A percentile compares a stretch with the other conserved stretches of the same genome.
These are phyloP conservation scores for Venturia nashicola DNA, from an alignment of 2,329 filamentous ascomycete genomes.

Conservation along the genomic window DNA sequence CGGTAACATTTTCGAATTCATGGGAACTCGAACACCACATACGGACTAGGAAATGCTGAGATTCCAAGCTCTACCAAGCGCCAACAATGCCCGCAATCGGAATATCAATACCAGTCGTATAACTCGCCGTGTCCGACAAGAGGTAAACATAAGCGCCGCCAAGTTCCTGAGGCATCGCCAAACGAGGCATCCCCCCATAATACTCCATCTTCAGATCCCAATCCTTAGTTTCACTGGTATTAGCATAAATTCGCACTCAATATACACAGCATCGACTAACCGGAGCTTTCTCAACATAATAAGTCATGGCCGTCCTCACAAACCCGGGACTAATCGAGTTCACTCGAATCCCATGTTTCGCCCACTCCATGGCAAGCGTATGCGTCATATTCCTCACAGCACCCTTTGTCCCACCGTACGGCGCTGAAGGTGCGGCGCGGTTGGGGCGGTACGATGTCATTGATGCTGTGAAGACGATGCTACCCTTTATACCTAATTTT, in stretches of 20 bases:
- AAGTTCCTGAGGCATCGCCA: slow-evolving; percentile 42
- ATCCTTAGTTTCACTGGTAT: neutral
- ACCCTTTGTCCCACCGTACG: slow-evolving; percentile 7
- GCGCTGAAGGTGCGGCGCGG: slow-evolving; percentile 17
- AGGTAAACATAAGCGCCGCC: slow-evolving; percentile 47
- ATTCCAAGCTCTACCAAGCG: slow-evolving; percentile 20
- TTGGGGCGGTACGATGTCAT: slow-evolving; percentile 13
- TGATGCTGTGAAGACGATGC: slow-evolving; percentile 10
- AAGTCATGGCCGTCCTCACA: slow-evolving; percentile 7
- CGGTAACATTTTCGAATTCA: neutral
- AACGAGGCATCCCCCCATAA: slow-evolving; percentile 40
- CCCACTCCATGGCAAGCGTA: slow-evolving; percentile 71
- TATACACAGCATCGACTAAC: neutral
- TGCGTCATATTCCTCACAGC: slow-evolving; percentile 58
- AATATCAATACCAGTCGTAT: slow-evolving; percentile 39
- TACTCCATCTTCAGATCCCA: slow-evolving; percentile 34
- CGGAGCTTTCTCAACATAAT: slow-evolving; percentile 1
- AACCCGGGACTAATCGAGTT: slow-evolving; percentile 8
- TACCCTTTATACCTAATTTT: slow-evolving; percentile 11
- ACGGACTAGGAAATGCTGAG: neutral
- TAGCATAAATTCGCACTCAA: too few species aligned
- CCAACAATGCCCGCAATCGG: slow-evolving; percentile 36
- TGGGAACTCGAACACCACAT: neutral
- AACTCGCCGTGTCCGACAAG: slow-evolving; percentile 38
- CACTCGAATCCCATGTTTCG: slow-evolving; percentile 43